Percentiles rank a stretch among this genome's conserved stretches.
phyloP scores from a whole-genome alignment of 345 rosid genomes.

The Viola odorata region DNA sequence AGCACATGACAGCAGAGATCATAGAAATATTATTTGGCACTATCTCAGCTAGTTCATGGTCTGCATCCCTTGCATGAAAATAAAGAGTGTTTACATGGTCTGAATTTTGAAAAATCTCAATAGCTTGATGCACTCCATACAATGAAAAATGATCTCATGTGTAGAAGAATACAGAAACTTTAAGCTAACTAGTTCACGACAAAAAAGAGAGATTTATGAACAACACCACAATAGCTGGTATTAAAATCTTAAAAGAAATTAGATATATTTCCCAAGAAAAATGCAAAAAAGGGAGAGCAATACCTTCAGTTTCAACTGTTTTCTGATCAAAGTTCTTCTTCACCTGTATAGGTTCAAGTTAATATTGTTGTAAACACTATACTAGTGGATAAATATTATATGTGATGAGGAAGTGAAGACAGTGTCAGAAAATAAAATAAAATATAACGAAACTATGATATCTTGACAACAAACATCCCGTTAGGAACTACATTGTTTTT shows the following conservation, averaged over 20 bases:
- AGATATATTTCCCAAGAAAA: not conserved
- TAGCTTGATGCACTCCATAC: not conserved
- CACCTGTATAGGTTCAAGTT: slow-evolving; percentile 19
- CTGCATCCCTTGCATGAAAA: too few species aligned
- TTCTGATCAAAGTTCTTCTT: slow-evolving; percentile 17
- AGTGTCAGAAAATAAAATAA: slow-evolving; percentile 1
- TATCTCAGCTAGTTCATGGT: too few species aligned
- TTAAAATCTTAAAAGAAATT: not conserved
- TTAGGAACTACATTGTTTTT: not conserved
- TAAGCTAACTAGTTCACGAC: not conserved
- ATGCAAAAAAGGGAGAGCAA: not conserved
- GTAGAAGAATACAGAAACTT: not conserved
- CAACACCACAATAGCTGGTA: not conserved
- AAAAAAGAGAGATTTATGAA: not conserved
- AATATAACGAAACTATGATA: not conserved
- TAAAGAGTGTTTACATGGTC: not conserved
- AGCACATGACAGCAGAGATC: too few species aligned
- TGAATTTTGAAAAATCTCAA: not conserved
- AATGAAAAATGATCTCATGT: not conserved
- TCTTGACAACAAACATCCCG: not conserved
- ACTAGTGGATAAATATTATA: not conserved
- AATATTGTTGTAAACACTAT: not conserved
- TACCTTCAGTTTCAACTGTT: slow-evolving; percentile 30
- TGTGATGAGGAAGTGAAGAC: not conserved
- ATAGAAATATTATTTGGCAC: too few species aligned